A percentile compares a stretch with the other conserved stretches of the same genome.
phyloP scores from a whole-genome alignment of 169 alveolate species.

The Theileria sp. region DNA sequence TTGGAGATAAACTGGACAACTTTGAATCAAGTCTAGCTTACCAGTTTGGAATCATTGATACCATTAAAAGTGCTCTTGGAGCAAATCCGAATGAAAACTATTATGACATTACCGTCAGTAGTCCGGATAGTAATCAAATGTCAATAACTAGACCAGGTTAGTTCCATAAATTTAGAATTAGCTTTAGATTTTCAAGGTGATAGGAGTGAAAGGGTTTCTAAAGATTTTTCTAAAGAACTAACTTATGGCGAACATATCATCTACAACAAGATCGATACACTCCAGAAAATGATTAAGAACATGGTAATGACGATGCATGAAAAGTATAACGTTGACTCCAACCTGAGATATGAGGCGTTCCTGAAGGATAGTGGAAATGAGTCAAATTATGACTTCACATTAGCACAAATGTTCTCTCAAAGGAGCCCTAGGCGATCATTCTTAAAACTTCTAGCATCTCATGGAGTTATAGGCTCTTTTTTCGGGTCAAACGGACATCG shows the following conservation, averaged over 20 bases:
- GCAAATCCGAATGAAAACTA: background rate
- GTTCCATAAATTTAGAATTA: background rate
- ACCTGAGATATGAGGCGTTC: background rate
- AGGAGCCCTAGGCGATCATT: slow-evolving; percentile 22
- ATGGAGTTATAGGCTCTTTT: slow-evolving; percentile 46
- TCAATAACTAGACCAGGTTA: background rate
- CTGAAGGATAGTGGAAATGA: slow-evolving; percentile 9
- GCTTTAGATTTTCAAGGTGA: background rate
- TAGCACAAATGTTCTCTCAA: slow-evolving; percentile 27
- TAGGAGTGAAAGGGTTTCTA: background rate
- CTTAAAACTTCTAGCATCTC: slow-evolving; percentile 37
- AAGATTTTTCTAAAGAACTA: slow-evolving; percentile 15
- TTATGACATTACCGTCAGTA: background rate
- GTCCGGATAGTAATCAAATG: background rate
- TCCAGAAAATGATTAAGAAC: slow-evolving; percentile 22
- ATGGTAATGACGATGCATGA: slow-evolving; percentile 28
- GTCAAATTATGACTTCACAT: slow-evolving; percentile 6
- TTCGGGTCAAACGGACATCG: slow-evolving; percentile 50
- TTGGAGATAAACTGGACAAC: slow-evolving; percentile 1
- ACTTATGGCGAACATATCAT: slow-evolving; percentile 35
- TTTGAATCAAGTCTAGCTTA: slow-evolving; percentile 1
- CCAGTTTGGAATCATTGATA: slow-evolving; percentile 6
- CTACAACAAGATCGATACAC: slow-evolving; percentile 26
- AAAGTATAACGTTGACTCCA: slow-evolving; percentile 19
- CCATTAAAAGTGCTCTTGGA: background rate